Conservation (phyloP, 169 alveolate genomes). For the Perkinsus olseni region DNA sequence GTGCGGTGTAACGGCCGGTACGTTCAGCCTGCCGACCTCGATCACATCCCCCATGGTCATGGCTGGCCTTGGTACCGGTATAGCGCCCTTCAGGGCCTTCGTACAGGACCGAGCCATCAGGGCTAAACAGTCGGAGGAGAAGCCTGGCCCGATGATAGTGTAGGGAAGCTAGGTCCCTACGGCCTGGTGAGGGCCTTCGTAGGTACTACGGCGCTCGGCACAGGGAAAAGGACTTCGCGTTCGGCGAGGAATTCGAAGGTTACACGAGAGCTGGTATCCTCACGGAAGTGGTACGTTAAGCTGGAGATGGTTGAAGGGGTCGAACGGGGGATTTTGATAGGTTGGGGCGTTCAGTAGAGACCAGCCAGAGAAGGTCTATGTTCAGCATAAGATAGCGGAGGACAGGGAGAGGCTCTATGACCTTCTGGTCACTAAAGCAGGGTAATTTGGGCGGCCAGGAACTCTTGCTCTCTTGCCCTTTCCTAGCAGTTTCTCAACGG, state of each 20-base stretch:
- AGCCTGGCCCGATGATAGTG: conserved; percentile 39
- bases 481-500: background rate
- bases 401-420: conserved; percentile 14
- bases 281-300: conserved; percentile 17
- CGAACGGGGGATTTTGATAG: background rate
- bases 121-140: conserved; percentile 21
- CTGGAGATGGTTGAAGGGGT: background rate
- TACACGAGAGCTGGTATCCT: conserved; percentile 35
- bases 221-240: conserved; percentile 42
- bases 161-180: background rate
- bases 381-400: conserved; percentile 38
- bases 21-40: conserved; percentile 45
- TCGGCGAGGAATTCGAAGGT: conserved; percentile 42
- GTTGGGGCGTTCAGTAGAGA: conserved; percentile 50
- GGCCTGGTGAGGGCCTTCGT: background rate
- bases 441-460: too few species aligned
- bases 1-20: conserved; percentile 28
- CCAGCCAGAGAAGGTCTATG: conserved; percentile 51
- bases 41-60: conserved; percentile 41
- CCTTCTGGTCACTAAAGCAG: conserved; percentile 18
- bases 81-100: conserved; percentile 55
- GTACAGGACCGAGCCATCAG: conserved; percentile 35
- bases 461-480: background rate
- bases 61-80: conserved; percentile 58
- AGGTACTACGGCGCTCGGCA: conserved; percentile 43